Conservation (phyloP, 1,284 basidiomycete species). For the Porogramme epimiltina region DNA sequence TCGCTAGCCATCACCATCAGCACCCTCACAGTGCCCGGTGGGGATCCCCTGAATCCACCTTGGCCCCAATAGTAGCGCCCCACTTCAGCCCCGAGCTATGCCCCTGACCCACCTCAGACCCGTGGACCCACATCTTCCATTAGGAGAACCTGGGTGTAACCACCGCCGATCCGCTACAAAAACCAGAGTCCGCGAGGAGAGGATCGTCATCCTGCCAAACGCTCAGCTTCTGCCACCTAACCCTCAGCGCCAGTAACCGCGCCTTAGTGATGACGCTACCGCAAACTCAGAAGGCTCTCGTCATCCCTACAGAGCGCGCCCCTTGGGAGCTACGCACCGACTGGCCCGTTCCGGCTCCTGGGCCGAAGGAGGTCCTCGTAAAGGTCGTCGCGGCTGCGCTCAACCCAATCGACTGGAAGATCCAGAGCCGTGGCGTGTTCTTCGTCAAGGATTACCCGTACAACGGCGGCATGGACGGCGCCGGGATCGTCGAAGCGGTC, state of each 20-base stretch:
- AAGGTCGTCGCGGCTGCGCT: slow-evolving; percentile 32
- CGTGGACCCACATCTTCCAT: too few relatives aligned
- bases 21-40: too few relatives aligned
- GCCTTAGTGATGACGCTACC: neutral
- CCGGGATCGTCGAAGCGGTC: slow-evolving; percentile 46
- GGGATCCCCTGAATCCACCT: too few relatives aligned
- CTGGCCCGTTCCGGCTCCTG: slow-evolving; percentile 30
- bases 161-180: too few relatives aligned
- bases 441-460: slow-evolving; percentile 32
- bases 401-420: slow-evolving; percentile 41
- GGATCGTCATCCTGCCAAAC: too few relatives aligned
- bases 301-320: slow-evolving; percentile 16
- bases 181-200: too few relatives aligned
- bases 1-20: too few relatives aligned
- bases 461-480: slow-evolving; percentile 46
- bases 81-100: too few relatives aligned
- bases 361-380: slow-evolving; percentile 35
- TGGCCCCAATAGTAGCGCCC: too few relatives aligned
- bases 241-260: neutral
- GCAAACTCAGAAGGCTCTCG: neutral
- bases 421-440: slow-evolving; percentile 31
- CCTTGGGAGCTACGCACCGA: slow-evolving; percentile 37
- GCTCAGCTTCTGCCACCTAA: too few relatives aligned
- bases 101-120: too few relatives aligned
- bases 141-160: too few relatives aligned